These are phyloP conservation scores for Coemansia sp. DNA, from an alignment of 371 early-diverging fungal genomes.

Conservation along the genomic window DNA sequence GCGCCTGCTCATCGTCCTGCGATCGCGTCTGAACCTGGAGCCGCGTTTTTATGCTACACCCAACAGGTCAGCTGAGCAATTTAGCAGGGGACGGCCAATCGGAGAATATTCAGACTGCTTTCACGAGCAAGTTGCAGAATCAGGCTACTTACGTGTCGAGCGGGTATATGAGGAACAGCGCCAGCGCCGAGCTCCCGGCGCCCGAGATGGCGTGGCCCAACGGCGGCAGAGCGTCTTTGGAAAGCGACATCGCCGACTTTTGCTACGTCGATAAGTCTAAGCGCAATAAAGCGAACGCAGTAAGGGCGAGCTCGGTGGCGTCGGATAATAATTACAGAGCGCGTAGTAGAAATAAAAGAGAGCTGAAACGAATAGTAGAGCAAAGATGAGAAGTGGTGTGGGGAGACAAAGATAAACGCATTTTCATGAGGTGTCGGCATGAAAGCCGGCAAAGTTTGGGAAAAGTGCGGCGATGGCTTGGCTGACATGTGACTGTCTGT, in stretches of 20 bases:
- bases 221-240: constrained; percentile 66
- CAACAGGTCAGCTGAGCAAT: no score
- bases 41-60: constrained; percentile 83
- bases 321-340: no score
- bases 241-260: constrained; percentile 11
- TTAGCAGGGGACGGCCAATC: background rate
- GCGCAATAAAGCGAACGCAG: background rate
- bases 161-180: constrained; percentile 87
- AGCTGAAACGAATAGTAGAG: background rate
- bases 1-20: constrained; percentile 35
- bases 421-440: background rate
- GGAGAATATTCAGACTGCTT: background rate
- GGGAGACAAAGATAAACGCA: background rate
- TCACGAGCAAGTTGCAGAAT: background rate
- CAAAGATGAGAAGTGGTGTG: background rate
- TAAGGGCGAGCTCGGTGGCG: background rate
- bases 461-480: background rate
- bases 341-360: background rate
- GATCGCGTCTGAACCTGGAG: constrained; percentile 80
- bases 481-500: constrained; percentile 7
- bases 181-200: constrained; percentile 88
- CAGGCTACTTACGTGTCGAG: constrained; percentile 82
- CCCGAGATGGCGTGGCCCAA: constrained; percentile 93
- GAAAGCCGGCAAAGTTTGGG: background rate
- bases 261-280: background rate